phyloP scores from a whole-genome alignment of 148 eudicot species.

The Cornus controversa region DNA sequence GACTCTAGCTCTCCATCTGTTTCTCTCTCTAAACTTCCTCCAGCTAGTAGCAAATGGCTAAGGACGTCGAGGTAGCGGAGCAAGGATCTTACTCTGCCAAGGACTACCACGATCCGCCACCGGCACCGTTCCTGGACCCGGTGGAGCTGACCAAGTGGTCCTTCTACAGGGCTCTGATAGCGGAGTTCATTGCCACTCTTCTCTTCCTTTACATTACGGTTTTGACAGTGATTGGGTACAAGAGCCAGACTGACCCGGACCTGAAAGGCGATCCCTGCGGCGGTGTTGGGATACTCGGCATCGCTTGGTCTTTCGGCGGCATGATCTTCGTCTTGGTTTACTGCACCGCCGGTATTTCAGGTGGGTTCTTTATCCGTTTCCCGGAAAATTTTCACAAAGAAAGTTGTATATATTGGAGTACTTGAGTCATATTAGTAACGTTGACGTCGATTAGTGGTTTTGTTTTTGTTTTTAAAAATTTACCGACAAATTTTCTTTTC shows the following conservation, averaged over 20 bases:
- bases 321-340: conserved; percentile 30
- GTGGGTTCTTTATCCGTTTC: conserved; percentile 8
- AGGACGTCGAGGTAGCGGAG: conserved; percentile 27
- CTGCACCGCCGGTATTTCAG: conserved; percentile 29
- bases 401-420: too few species aligned
- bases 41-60: conserved; percentile 13
- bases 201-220: conserved; percentile 40
- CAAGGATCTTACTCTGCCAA: conserved; percentile 30
- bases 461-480: neutral
- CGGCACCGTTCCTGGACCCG: conserved; percentile 29
- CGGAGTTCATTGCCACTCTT: conserved; percentile 34
- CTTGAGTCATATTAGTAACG: too few species aligned
- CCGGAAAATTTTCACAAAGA: neutral
- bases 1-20: neutral
- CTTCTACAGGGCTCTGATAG: conserved; percentile 26
- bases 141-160: conserved; percentile 19
- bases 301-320: conserved; percentile 31
- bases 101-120: conserved; percentile 34
- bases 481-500: too few species aligned
- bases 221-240: conserved; percentile 40
- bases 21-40: neutral
- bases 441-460: too few species aligned
- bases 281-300: conserved; percentile 27
- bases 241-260: conserved; percentile 26
- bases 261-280: conserved; percentile 11